Percentiles rank a stretch among this genome's conserved stretches.
Conservation (phyloP, 2,329 filamentous ascomycete genomes). For the Colletotrichum tofieldiae region DNA sequence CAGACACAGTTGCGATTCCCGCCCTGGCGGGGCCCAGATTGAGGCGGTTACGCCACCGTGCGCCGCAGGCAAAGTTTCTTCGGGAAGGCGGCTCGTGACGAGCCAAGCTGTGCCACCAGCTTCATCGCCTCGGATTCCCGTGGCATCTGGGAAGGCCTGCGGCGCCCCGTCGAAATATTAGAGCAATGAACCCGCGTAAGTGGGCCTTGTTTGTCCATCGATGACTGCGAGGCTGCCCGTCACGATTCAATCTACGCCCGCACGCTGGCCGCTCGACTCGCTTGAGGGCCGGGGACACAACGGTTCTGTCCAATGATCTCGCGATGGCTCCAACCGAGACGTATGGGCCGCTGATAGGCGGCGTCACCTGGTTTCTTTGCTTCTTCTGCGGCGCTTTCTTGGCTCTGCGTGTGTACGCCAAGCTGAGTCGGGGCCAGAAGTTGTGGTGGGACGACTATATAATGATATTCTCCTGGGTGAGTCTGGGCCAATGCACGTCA, state of each 20-base stretch:
- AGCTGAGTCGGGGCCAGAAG: constrained; percentile 39
- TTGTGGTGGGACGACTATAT: constrained; percentile 48
- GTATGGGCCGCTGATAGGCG: constrained; percentile 35
- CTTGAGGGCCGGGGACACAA: background rate
- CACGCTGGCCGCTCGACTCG: constrained; percentile 12
- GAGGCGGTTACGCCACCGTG: constrained; percentile 14
- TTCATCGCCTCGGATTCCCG: background rate
- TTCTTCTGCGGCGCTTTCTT: constrained; percentile 45
- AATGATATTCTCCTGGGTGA: constrained; percentile 48
- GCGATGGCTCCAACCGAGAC: constrained; percentile 19
- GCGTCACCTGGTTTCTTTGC: constrained; percentile 51
- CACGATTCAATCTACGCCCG: background rate
- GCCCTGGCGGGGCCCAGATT: background rate
- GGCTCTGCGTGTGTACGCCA: constrained; percentile 46
- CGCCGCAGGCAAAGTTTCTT: constrained; percentile 15
- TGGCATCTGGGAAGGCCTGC: background rate
- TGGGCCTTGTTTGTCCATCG: background rate
- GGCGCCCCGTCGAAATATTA: background rate
- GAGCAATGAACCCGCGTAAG: background rate
- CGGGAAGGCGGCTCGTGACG: background rate
- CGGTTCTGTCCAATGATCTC: background rate
- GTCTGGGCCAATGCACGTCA: constrained; percentile 13
- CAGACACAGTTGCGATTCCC: background rate
- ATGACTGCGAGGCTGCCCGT: background rate
- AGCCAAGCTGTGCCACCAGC: background rate